Evolutionary conservation across 169 alveolate species (phyloP).

Genomic region (Cryptosporidium tyzzeri): DNA sequence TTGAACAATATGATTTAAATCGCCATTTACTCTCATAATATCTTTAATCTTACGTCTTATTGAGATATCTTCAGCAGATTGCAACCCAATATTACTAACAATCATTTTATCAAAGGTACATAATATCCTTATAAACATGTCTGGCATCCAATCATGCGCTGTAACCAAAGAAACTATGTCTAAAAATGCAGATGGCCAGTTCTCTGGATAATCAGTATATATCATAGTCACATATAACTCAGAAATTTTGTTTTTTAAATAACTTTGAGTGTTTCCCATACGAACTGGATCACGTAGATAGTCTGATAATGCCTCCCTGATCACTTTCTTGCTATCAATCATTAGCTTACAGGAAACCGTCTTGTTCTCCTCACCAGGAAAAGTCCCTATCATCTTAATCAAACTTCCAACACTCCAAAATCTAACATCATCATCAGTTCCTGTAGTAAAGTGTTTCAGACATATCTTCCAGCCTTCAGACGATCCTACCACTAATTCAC

Average conservation of each 20-base stretch:
- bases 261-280: constrained; percentile 3
- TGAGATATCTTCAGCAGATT: constrained; percentile 33
- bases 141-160: constrained; percentile 33
- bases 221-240: constrained; percentile 54
- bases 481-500: constrained; percentile 31
- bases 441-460: constrained; percentile 17
- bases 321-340: constrained; percentile 1
- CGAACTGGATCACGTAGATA: constrained; percentile 15
- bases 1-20: constrained; percentile 37
- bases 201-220: constrained; percentile 63
- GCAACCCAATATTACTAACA: constrained; percentile 24
- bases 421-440: constrained; percentile 33
- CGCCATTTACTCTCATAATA: constrained; percentile 62
- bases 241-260: constrained; percentile 22
- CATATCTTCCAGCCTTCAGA: constrained; percentile 65
- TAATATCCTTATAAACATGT: constrained; percentile 56
- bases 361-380: constrained; percentile 18
- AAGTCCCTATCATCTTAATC: constrained; percentile 30
- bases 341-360: neutral
- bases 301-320: constrained; percentile 29
- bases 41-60: constrained; percentile 63
- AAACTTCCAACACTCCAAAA: constrained; percentile 74
- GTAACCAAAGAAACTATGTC: constrained; percentile 52
- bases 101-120: constrained; percentile 60
- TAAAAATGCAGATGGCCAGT: constrained; percentile 62